These are phyloP conservation scores for Hemerocallis citrina DNA, from an alignment of 106 monocot species.

Conservation along the genomic window DNA sequence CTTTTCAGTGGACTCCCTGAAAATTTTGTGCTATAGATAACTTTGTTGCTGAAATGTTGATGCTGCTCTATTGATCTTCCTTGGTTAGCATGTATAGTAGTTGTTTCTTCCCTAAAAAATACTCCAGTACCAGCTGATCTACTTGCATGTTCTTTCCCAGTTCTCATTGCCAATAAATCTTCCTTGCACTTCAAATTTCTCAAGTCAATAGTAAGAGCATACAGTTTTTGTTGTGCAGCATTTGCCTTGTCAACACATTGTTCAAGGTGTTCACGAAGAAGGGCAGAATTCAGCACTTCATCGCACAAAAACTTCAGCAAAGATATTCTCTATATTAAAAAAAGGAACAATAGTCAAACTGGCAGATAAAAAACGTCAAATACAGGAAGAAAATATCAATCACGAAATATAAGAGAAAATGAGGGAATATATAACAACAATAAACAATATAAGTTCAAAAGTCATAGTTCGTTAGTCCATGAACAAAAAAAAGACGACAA, in stretches of 20 bases:
- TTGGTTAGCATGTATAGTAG: slow-evolving; percentile 15
- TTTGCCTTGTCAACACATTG: slow-evolving; percentile 66
- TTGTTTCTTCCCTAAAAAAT: slow-evolving; percentile 17
- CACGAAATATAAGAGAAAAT: not conserved
- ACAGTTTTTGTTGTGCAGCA: slow-evolving; percentile 78
- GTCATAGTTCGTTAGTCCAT: not conserved
- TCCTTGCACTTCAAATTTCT: slow-evolving; percentile 78
- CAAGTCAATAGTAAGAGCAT: slow-evolving; percentile 49
- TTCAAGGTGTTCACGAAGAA: slow-evolving; percentile 87
- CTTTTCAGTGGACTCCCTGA: slow-evolving; percentile 13
- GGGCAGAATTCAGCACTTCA: slow-evolving; percentile 68
- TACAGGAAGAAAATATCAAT: not conserved
- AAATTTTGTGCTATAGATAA: slow-evolving; percentile 11
- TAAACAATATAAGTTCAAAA: not conserved
- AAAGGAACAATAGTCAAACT: slow-evolving; percentile 5
- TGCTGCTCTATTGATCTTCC: slow-evolving; percentile 9
- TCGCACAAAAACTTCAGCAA: slow-evolving; percentile 94
- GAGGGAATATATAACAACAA: not conserved
- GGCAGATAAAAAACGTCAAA: slow-evolving; percentile 1
- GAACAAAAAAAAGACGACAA: too few relatives aligned
- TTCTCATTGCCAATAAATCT: slow-evolving; percentile 38
- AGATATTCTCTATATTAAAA: slow-evolving; percentile 53
- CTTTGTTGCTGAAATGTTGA: slow-evolving; percentile 16
- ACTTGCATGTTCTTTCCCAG: slow-evolving; percentile 24
- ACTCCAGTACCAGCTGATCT: slow-evolving; percentile 20